A percentile compares a stretch with the other conserved stretches of the same genome.
Conservation (phyloP, 2,329 filamentous ascomycete species). For the Aspergillus novoparasiticus region DNA sequence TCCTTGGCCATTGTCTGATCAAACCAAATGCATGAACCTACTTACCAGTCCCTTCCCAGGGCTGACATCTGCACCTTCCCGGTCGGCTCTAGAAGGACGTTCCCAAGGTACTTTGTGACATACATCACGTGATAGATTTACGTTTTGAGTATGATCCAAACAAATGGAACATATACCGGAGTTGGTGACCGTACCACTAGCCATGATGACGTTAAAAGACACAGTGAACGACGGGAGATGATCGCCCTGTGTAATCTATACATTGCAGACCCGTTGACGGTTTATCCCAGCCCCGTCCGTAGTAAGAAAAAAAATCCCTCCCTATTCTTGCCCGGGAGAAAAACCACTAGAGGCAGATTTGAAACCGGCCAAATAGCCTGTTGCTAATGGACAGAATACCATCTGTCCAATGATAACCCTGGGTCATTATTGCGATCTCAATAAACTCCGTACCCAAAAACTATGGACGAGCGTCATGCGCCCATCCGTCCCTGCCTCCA, state of each 20-base stretch:
- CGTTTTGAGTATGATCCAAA: not conserved
- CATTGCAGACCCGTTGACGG: not conserved
- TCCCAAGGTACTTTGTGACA: not conserved
- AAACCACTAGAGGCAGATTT: not conserved
- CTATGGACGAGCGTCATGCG: conserved; percentile 6
- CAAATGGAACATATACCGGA: not conserved
- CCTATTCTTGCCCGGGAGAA: conserved; percentile 2
- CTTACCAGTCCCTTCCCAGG: not conserved
- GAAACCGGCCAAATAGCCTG: conserved; percentile 1
- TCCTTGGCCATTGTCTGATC: not conserved
- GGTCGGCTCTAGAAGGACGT: not conserved
- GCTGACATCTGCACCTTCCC: not conserved
- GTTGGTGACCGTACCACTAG: not conserved
- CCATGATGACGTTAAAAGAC: not conserved
- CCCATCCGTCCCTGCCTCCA: not conserved
- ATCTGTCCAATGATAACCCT: not conserved
- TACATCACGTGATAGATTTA: not conserved
- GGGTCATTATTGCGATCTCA: not conserved
- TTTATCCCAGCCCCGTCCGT: not conserved
- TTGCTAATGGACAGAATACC: not conserved
- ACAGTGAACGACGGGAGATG: not conserved
- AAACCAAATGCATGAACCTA: not conserved
- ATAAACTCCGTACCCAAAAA: not conserved
- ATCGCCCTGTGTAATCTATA: conserved; percentile 4
- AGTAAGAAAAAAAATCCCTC: not conserved